Evolutionary conservation across 2,329 filamentous ascomycete genomes (phyloP), one percentile per base, ranked within the genome.

Genomic region (Leptographium wingfieldii): DNA sequence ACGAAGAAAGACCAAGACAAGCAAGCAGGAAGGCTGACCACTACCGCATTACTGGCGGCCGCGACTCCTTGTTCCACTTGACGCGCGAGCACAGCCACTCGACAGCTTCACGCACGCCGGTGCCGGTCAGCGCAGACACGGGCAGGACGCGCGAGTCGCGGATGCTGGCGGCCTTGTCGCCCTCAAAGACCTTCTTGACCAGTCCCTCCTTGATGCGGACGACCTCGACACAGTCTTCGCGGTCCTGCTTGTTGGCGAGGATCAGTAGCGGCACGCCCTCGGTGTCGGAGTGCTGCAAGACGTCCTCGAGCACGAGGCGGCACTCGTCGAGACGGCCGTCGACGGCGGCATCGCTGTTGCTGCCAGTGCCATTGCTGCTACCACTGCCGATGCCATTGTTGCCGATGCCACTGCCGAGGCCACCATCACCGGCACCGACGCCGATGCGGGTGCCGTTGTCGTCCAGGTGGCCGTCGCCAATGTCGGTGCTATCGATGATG

Each of bases 181-280:
- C 90, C 76, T 97, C 92, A 76, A 96, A 94, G 27, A 99, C 92
- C 75, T 88, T 91, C 74, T 95, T 87, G 57, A 99, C 92, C 59
- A 97, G 78, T 0, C 92, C 94, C 72, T 99, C 94, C 75, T 99
- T 99, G 70, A 99, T 96, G 65, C 91, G 80, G 62, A 97, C 92
- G 2, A 96, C 94, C 78, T 99, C 94, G 58, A 97, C 89, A 67
- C 92, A 97, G 73, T 97, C 94, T 73, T 99, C 94, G 2, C 92
- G 78, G 72, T 99, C 94, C 75, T 99, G 94, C 75, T 99, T 99
- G 72, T 99, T 99, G 63, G 94, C 94, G 65, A 99, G 76, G 56
- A 99, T 89, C 60, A 99, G 75, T 59, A 99, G 79, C 27, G 94
- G 94, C 63, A 99, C 91, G 14, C 94, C 92, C 67, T 91, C 89